Base-by-base conservation (phyloP, 441 rosid species). In the Croton setiger region DNA sequence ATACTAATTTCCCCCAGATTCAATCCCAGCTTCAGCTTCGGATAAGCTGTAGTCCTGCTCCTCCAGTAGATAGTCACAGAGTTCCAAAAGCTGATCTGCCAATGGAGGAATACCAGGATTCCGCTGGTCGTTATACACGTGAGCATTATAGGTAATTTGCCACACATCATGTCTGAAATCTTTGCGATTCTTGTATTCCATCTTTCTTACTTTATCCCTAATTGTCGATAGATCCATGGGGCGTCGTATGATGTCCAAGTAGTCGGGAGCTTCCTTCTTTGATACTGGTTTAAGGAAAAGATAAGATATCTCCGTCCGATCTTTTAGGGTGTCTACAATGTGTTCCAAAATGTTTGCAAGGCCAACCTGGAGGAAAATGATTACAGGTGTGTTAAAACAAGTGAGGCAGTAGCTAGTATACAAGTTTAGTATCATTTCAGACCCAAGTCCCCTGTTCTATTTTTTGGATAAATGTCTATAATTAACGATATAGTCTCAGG, bases 171-270 rank as follows among this genome's bases (percentile, higher is more conserved):
- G 97, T 78, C 98, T 84, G 74, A 96, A 96, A 54, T 89, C 87
- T 45, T 81, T 82, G 2, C 87, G 70, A 77, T 79, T 70, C 81
- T 80, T 91, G 85, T 96, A 96, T 73, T 91, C 94, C 90, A 93
- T 80, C 76, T 78, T 86, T 87, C 97, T 81, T 64, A 85, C 98
- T 84, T 93, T 96, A 45, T 89, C 92, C 69, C 89, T 83, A 58
- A 93, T 85, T 3, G 86, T 87, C 17, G 99, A 89, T 39, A 96
- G 87, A 85, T 96, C 99, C 99, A 96, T 96, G 4, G 99, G 99
- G 12, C 53, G 78, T 63, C 82, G 14, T 59, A 96, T 75, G 52
- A 86, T 57, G 48, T 89, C 76, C 36, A 79, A 81, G 82, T 93
- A 96, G 80, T 96, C 99, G 0, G 98, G 97, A 68, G 99, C 98